These are phyloP conservation scores for Botrytis paeoniae DNA, from an alignment of 2,329 filamentous ascomycete species.

Conservation along the genomic window DNA sequence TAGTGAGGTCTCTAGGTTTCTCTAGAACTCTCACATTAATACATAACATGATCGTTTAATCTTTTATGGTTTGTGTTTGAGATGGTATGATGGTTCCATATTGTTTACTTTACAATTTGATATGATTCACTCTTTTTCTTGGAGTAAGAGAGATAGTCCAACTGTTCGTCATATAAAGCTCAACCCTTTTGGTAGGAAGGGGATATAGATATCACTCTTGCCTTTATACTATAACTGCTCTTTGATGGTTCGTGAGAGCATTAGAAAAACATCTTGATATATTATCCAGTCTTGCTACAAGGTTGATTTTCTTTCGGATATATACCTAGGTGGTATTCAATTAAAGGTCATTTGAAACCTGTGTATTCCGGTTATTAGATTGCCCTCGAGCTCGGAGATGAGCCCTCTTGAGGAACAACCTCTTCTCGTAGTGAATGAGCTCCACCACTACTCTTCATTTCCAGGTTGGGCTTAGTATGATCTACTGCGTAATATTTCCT, in stretches of 20 bases:
- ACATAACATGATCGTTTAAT: neutral
- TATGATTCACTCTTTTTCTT: neutral
- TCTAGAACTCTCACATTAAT: neutral
- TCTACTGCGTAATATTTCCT: neutral
- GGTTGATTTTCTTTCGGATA: neutral
- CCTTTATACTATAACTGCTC: neutral
- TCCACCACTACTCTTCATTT: neutral
- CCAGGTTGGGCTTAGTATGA: neutral
- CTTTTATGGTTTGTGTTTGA: neutral
- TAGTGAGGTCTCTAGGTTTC: neutral
- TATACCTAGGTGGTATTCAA: neutral
- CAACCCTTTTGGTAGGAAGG: neutral
- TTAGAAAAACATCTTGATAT: neutral
- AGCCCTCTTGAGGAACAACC: neutral
- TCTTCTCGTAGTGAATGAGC: neutral
- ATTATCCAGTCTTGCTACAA: neutral
- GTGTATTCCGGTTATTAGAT: too few species aligned
- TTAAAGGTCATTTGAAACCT: neutral
- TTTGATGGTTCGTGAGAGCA: neutral
- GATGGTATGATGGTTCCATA: neutral
- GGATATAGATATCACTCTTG: neutral
- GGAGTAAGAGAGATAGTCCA: neutral
- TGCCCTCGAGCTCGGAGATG: neutral
- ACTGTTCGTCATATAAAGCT: neutral
- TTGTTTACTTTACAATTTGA: neutral